phyloP scores from a whole-genome alignment of 345 rosid species.

The Rhodamnia rubescens region DNA sequence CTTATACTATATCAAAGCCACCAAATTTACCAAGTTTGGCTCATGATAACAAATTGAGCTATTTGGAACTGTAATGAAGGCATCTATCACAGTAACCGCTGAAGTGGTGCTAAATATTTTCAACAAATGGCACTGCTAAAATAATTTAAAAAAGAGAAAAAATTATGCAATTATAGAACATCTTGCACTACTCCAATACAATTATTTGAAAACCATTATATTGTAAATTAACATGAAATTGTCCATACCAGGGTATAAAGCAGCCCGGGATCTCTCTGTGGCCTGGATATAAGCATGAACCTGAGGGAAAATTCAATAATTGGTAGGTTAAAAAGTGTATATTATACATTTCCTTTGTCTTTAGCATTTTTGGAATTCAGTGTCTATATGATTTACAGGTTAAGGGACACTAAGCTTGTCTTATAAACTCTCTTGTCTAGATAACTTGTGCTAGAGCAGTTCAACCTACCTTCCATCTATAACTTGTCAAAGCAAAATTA shows the following conservation, averaged over 20 bases:
- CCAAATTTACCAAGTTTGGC: background rate
- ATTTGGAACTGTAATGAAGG: background rate
- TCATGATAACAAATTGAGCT: background rate
- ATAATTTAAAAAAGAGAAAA: background rate
- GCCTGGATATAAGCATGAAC: constrained; percentile 83
- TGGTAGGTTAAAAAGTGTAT: background rate
- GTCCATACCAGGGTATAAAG: constrained; percentile 72
- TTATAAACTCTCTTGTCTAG: background rate
- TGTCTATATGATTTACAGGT: background rate
- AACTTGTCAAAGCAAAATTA: background rate
- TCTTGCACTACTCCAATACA: background rate
- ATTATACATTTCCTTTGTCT: background rate
- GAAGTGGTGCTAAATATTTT: background rate
- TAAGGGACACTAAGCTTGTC: background rate
- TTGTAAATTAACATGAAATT: background rate
- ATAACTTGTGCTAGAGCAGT: background rate
- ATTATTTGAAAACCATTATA: background rate
- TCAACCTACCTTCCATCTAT: background rate
- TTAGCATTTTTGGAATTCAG: background rate
- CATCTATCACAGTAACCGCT: background rate
- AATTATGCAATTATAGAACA: background rate
- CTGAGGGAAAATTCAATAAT: constrained; percentile 20
- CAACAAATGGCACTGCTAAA: background rate
- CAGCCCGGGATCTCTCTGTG: constrained; percentile 64
- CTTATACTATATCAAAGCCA: background rate